A percentile compares a stretch with the other conserved stretches of the same genome.
Evolutionary conservation across 2,329 filamentous ascomycete genomes (phyloP).

Genomic region (Penicillium sp.): DNA sequence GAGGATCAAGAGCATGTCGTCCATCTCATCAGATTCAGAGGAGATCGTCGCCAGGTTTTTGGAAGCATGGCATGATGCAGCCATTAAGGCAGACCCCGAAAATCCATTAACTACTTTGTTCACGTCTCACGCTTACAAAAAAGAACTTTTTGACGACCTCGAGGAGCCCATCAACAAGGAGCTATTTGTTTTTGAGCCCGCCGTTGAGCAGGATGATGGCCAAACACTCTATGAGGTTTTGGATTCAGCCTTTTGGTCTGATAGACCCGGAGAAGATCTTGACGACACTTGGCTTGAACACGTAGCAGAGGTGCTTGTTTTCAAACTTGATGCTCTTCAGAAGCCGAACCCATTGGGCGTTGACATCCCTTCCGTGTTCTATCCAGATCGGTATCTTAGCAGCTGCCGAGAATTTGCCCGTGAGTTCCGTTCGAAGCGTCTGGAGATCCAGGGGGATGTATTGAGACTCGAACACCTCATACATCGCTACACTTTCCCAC

Average conservation of each 20-base stretch:
- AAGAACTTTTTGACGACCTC: slow-evolving; percentile 27
- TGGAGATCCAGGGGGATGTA: slow-evolving; percentile 36
- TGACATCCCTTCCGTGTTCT: slow-evolving; percentile 55
- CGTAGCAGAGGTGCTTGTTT: slow-evolving; percentile 56
- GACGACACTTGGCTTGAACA: slow-evolving; percentile 50
- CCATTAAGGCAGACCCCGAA: slow-evolving; percentile 42
- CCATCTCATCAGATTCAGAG: slow-evolving; percentile 35
- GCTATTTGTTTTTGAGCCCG: slow-evolving; percentile 41
- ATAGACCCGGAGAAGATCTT: slow-evolving; percentile 38
- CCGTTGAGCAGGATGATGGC: slow-evolving; percentile 38
- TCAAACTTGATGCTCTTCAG: slow-evolving; percentile 43
- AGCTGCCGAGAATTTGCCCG: slow-evolving; percentile 50
- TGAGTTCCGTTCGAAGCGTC: slow-evolving; percentile 45
- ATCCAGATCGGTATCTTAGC: slow-evolving; percentile 60
- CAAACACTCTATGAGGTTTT: slow-evolving; percentile 55
- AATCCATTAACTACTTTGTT: slow-evolving; percentile 48
- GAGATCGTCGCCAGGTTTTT: slow-evolving; percentile 48
- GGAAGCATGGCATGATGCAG: slow-evolving; percentile 50
- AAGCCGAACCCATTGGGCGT: slow-evolving; percentile 44
- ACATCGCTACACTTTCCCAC: slow-evolving; percentile 30
- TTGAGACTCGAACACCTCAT: slow-evolving; percentile 34
- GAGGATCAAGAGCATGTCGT: slow-evolving; percentile 40
- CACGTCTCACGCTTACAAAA: slow-evolving; percentile 47
- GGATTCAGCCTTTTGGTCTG: slow-evolving; percentile 52
- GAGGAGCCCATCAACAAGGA: slow-evolving; percentile 36